Percentiles rank a stretch among this genome's conserved stretches.
phyloP scores from a whole-genome alignment of 768 basidiomycete genomes.

The Naganishia randhawae region DNA sequence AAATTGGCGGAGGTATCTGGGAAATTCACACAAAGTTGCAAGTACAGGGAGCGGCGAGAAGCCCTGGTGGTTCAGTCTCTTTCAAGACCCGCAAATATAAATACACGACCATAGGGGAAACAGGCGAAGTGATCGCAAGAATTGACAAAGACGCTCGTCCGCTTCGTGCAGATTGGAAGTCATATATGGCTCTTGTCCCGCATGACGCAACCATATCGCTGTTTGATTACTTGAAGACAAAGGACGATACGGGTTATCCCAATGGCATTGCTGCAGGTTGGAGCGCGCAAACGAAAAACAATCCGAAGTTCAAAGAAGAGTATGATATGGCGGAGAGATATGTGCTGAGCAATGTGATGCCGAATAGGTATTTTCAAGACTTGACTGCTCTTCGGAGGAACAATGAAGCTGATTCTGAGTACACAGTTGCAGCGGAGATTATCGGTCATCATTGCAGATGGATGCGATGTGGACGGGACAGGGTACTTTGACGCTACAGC shows the following conservation, averaged over 20 bases:
- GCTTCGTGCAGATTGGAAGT: conserved; percentile 17
- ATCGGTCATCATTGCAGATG: conserved; percentile 23
- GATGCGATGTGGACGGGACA: conserved; percentile 22
- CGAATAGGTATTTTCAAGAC: conserved; percentile 25
- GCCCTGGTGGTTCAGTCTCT: neutral
- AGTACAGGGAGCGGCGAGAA: neutral
- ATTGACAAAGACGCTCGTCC: neutral
- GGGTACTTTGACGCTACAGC: neutral
- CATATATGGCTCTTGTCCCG: neutral
- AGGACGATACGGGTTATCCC: conserved; percentile 14
- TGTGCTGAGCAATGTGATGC: conserved; percentile 23
- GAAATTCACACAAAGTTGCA: neutral
- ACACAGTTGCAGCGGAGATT: conserved; percentile 19
- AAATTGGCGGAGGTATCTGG: conserved; percentile 16
- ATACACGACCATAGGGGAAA: conserved; percentile 3
- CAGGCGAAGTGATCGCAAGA: conserved; percentile 20
- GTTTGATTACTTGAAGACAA: conserved; percentile 9
- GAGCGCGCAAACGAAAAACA: neutral
- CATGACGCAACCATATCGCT: neutral
- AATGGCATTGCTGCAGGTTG: conserved; percentile 16
- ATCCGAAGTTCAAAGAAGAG: neutral
- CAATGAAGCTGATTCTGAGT: neutral
- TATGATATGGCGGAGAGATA: conserved; percentile 19
- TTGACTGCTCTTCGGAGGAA: neutral
- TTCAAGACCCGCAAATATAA: neutral